Percentiles rank a stretch among this genome's conserved stretches.
Evolutionary conservation across 2,329 filamentous ascomycete genomes (phyloP).

Genomic region (Colletotrichum tamarilloi): DNA sequence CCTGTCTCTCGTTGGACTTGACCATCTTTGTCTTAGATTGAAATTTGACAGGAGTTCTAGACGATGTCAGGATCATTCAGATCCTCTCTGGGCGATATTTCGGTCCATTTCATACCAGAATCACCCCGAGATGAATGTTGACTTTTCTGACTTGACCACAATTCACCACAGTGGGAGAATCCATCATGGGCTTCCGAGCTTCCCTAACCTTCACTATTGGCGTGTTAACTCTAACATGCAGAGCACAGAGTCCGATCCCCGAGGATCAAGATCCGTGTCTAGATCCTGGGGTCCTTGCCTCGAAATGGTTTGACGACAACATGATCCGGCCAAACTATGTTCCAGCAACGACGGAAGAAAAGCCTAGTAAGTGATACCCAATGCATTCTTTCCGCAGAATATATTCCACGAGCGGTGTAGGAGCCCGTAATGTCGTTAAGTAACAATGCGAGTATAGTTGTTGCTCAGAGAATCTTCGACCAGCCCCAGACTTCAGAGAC

Average conservation of each 20-base stretch:
- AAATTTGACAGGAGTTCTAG: neutral
- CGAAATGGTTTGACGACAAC: neutral
- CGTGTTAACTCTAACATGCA: neutral
- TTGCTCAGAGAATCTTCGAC: slow-evolving; percentile 4
- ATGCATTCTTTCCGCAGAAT: neutral
- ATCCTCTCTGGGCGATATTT: neutral
- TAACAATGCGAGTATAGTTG: neutral
- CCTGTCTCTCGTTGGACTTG: neutral
- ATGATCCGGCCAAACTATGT: neutral
- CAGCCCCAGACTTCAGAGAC: neutral
- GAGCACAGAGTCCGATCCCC: neutral
- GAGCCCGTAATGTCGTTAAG: rapidly evolving
- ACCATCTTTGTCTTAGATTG: neutral
- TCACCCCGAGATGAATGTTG: neutral
- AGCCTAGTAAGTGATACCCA: neutral
- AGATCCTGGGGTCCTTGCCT: neutral
- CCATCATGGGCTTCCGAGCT: neutral
- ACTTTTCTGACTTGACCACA: neutral
- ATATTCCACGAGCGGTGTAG: too few relatives aligned
- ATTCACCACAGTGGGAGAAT: neutral
- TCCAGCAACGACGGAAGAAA: neutral
- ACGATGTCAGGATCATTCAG: neutral
- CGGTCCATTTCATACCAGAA: neutral
- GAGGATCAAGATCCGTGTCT: neutral
- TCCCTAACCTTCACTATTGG: neutral